A percentile compares a stretch with the other conserved stretches of the same genome.
Evolutionary conservation across 1,139 yeast species (phyloP).

Genomic region (Pichia norvegensis): DNA sequence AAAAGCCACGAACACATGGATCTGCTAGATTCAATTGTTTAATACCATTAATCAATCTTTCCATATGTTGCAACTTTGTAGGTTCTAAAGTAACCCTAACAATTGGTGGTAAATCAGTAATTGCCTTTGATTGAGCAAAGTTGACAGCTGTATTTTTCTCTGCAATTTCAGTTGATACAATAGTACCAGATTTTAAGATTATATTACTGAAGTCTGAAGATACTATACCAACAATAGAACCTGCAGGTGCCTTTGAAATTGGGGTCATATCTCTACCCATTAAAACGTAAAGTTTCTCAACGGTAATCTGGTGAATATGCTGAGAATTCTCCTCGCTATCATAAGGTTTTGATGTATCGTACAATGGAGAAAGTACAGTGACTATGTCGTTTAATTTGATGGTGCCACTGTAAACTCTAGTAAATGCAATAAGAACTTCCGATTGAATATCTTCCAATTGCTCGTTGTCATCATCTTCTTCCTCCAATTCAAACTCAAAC

Average conservation of each 20-base stretch:
- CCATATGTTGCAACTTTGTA: slow-evolving; percentile 72
- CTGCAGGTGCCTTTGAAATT: slow-evolving; percentile 80
- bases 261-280: slow-evolving; percentile 91
- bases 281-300: slow-evolving; percentile 66
- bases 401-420: slow-evolving; percentile 84
- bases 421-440: slow-evolving; percentile 76
- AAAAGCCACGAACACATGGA: slow-evolving; percentile 82
- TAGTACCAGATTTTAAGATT: slow-evolving; percentile 79
- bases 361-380: slow-evolving; percentile 78
- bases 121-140: slow-evolving; percentile 51
- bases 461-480: slow-evolving; percentile 35
- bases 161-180: slow-evolving; percentile 40
- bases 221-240: slow-evolving; percentile 89
- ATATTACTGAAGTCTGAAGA: slow-evolving; percentile 64
- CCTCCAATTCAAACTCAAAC: slow-evolving; percentile 39
- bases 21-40: slow-evolving; percentile 78
- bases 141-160: slow-evolving; percentile 41
- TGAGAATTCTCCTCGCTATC: slow-evolving; percentile 26
- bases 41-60: slow-evolving; percentile 69
- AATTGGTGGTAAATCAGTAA: slow-evolving; percentile 70
- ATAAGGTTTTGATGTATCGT: slow-evolving; percentile 61
- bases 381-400: slow-evolving; percentile 66
- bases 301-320: slow-evolving; percentile 44
- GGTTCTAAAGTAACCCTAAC: slow-evolving; percentile 95
- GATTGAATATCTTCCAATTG: slow-evolving; percentile 32